These are phyloP conservation scores for Leishmania arabica DNA, from an alignment of 208 protist species.

Conservation along the genomic window DNA sequence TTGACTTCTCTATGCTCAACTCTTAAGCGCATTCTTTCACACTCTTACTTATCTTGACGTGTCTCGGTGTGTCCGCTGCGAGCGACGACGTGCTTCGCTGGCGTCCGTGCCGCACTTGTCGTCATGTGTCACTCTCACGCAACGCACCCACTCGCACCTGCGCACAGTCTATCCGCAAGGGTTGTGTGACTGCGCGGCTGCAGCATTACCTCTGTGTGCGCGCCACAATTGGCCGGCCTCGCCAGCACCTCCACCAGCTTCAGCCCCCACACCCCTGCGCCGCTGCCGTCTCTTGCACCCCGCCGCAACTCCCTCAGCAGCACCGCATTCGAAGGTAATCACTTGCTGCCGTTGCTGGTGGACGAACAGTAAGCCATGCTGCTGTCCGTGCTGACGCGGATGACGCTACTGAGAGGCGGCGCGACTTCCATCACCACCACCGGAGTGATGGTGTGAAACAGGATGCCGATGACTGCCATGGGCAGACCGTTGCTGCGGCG, in stretches of 20 bases:
- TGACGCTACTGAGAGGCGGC: neutral
- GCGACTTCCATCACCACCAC: neutral
- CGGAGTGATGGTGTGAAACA: neutral
- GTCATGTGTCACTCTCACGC: neutral
- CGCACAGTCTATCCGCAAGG: neutral
- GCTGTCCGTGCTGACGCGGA: neutral
- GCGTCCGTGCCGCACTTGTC: neutral
- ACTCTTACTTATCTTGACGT: neutral
- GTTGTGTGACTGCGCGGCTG: neutral
- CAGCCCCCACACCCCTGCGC: neutral
- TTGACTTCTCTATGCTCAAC: neutral
- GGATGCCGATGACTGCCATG: neutral
- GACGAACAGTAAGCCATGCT: neutral
- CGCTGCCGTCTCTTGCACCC: neutral
- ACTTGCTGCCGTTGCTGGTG: neutral
- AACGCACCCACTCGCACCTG: neutral
- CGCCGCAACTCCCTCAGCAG: neutral
- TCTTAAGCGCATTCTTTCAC: neutral
- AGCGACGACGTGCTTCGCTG: neutral
- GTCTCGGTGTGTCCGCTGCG: neutral
- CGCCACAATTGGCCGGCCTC: neutral
- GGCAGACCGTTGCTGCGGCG: neutral
- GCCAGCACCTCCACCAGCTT: neutral
- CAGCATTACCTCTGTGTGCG: neutral
- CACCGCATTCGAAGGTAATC: neutral